These are phyloP conservation scores for Calocera cornea DNA, from an alignment of 768 basidiomycete species.

Conservation along the genomic window DNA sequence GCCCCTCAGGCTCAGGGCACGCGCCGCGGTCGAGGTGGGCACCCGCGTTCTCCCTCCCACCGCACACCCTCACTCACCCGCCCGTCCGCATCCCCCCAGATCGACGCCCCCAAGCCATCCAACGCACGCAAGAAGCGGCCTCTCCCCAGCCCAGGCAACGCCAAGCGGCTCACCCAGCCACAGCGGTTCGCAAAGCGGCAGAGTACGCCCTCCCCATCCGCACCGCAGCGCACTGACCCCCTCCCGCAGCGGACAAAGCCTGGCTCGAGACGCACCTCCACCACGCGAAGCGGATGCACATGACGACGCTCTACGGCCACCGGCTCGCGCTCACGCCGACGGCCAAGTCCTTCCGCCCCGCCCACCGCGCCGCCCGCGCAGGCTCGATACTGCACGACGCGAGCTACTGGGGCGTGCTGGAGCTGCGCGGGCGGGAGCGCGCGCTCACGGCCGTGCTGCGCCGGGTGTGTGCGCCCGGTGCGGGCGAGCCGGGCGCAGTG, in stretches of 20 bases:
- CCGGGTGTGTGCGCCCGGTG: constrained; percentile 33
- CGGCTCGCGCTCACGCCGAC: constrained; percentile 75
- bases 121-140: constrained; percentile 30
- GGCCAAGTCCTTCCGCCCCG: constrained; percentile 82
- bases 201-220: constrained; percentile 29
- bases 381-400: constrained; percentile 82
- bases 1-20: constrained; percentile 65
- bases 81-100: too few relatives aligned
- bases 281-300: constrained; percentile 94
- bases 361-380: constrained; percentile 75
- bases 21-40: constrained; percentile 76
- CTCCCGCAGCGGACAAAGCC: constrained; percentile 53
- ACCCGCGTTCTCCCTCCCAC: too few relatives aligned
- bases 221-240: background rate
- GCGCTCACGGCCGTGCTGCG: constrained; percentile 41
- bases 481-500: constrained; percentile 44
- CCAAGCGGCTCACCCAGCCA: constrained; percentile 42
- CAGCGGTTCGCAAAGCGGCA: constrained; percentile 58
- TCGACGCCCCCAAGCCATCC: constrained; percentile 38
- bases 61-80: too few relatives aligned
- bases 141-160: constrained; percentile 54
- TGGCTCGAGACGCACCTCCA: constrained; percentile 97
- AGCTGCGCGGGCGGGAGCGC: constrained; percentile 51
- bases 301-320: constrained; percentile 88
- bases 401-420: constrained; percentile 66